Percentiles rank a stretch among this genome's conserved stretches.
phyloP scores from a whole-genome alignment of 257 asterid genomes.

The Leptodermis oblonga region DNA sequence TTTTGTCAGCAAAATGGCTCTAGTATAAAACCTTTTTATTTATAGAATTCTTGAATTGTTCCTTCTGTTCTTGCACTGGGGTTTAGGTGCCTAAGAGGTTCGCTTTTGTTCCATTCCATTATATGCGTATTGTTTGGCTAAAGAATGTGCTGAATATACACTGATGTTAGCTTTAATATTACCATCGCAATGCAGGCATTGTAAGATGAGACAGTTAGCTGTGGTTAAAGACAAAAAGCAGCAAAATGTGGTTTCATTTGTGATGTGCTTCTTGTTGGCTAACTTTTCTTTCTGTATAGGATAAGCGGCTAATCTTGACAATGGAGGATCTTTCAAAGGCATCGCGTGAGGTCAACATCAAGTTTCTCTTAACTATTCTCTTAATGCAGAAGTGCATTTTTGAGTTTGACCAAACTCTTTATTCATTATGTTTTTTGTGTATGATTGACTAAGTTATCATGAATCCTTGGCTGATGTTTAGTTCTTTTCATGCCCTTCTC shows the following conservation, averaged over 20 bases:
- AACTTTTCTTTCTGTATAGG: conserved; percentile 44
- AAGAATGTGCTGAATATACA: not conserved
- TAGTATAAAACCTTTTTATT: no score
- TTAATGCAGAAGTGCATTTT: not conserved
- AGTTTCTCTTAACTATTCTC: not conserved
- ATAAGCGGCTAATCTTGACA: conserved; percentile 83
- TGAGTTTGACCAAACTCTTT: not conserved
- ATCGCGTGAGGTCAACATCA: conserved; percentile 61
- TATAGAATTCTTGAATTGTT: no score
- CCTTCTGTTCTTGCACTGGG: no score
- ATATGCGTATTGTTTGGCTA: no score
- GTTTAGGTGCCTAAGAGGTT: no score
- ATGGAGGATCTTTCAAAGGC: conserved; percentile 99
- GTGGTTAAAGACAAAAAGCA: conserved; percentile 81
- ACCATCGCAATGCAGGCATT: conserved; percentile 54
- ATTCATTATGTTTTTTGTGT: not conserved
- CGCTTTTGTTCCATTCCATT: no score
- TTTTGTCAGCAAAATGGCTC: no score
- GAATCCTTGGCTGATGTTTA: not conserved
- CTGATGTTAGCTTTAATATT: conserved; percentile 3
- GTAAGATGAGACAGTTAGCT: conserved; percentile 85
- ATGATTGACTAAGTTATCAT: no score
- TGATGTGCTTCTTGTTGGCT: conserved; percentile 19
- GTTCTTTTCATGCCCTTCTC: not conserved
- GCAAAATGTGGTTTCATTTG: conserved; percentile 55